Evolutionary conservation across 352 stramenopile genomes (phyloP).

Genomic region (Globisporangium viniferum): DNA sequence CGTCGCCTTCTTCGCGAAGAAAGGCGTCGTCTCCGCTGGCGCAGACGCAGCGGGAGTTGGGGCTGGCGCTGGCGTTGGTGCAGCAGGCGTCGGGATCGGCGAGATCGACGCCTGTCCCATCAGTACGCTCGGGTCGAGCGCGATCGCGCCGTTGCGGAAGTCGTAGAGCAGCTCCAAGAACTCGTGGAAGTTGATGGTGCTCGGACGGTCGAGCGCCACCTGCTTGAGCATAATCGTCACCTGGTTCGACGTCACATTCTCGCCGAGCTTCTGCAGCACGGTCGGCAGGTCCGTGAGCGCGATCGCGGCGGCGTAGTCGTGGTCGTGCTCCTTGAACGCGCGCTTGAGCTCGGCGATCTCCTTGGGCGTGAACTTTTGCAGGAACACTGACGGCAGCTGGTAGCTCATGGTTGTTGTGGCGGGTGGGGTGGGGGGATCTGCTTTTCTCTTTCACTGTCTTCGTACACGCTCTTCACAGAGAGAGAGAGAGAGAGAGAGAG

Average conservation of each 20-base stretch:
- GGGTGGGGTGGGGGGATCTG: too few relatives aligned
- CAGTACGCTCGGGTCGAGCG: slow-evolving; percentile 42
- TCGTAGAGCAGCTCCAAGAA: slow-evolving; percentile 80
- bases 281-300: slow-evolving; percentile 41
- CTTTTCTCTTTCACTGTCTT: not conserved
- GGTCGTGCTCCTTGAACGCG: slow-evolving; percentile 84
- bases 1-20: slow-evolving; percentile 17
- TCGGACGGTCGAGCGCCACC: slow-evolving; percentile 40
- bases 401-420: slow-evolving; percentile 59
- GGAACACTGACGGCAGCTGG: slow-evolving; percentile 74
- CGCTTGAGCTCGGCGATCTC: slow-evolving; percentile 87
- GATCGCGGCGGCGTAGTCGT: slow-evolving; percentile 62
- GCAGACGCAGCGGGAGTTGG: not conserved
- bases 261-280: slow-evolving; percentile 73
- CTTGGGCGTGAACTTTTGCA: slow-evolving; percentile 86
- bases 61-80: slow-evolving; percentile 5
- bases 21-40: slow-evolving; percentile 13
- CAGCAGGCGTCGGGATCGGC: slow-evolving; percentile 2
- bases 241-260: slow-evolving; percentile 72
- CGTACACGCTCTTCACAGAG: not conserved
- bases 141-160: slow-evolving; percentile 64
- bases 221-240: slow-evolving; percentile 61
- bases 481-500: not conserved
- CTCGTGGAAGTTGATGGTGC: slow-evolving; percentile 71
- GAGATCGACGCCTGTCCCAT: slow-evolving; percentile 40